phyloP scores from a whole-genome alignment of 805 yeast species.

The Metschnikowia arizonensis region DNA sequence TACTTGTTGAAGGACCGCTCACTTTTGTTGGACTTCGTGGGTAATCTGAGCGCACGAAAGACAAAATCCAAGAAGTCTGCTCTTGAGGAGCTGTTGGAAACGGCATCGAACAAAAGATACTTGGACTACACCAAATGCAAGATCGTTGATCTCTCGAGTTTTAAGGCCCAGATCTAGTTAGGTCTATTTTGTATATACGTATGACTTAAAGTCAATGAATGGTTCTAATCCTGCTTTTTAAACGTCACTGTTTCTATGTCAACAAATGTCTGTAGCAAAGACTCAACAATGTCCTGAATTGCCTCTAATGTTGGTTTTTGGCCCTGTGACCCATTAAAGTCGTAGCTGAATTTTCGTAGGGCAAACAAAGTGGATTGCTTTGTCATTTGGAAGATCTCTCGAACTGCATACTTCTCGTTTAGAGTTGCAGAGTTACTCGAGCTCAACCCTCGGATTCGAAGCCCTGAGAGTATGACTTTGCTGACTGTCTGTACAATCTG shows the following conservation, averaged over 20 bases:
- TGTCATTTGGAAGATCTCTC: constrained; percentile 42
- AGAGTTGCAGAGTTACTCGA: constrained; percentile 18
- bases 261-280: constrained; percentile 33
- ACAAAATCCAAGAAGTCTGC: constrained; percentile 28
- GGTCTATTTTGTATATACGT: constrained; percentile 1
- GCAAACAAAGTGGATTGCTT: constrained; percentile 37
- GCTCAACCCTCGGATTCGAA: constrained; percentile 39
- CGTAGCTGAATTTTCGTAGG: constrained; percentile 33
- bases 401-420: constrained; percentile 34
- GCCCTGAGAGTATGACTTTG: constrained; percentile 37
- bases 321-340: constrained; percentile 17
- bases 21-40: constrained; percentile 37
- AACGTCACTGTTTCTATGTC: constrained; percentile 25
- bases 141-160: constrained; percentile 10
- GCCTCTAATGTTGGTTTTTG: constrained; percentile 22
- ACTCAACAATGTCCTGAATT: constrained; percentile 39
- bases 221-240: neutral
- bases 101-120: constrained; percentile 23
- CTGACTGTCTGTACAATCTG: constrained; percentile 32
- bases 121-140: constrained; percentile 13
- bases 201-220: neutral
- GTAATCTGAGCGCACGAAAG: constrained; percentile 14
- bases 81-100: constrained; percentile 34
- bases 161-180: constrained; percentile 6
- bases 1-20: constrained; percentile 49